phyloP scores from a whole-genome alignment of 2,329 filamentous ascomycete species.

The Botryotinia calthae region DNA sequence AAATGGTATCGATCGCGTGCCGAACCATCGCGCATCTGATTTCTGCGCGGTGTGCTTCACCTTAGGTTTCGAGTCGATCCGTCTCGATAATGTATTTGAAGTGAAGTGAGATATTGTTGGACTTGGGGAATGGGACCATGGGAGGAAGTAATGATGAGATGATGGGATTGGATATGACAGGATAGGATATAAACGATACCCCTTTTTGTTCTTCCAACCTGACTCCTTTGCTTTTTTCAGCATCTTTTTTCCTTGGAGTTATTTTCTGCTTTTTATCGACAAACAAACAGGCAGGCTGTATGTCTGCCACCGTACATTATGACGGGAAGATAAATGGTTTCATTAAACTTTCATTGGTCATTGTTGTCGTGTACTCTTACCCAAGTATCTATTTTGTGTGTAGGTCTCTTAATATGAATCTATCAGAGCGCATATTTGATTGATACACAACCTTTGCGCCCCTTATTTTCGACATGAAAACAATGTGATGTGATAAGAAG shows the following conservation, averaged over 20 bases:
- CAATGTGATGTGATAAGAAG: background rate
- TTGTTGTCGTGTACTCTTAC: background rate
- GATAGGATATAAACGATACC: background rate
- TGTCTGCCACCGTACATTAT: background rate
- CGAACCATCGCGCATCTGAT: background rate
- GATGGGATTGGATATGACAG: background rate
- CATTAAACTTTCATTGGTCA: background rate
- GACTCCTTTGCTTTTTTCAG: background rate
- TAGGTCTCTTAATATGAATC: background rate
- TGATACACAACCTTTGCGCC: background rate
- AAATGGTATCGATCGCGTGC: conserved; percentile 23
- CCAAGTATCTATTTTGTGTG: background rate
- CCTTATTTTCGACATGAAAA: background rate
- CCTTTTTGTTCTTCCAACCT: background rate
- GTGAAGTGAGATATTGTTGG: background rate
- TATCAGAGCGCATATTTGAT: background rate
- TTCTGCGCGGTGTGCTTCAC: background rate
- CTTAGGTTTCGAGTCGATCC: background rate
- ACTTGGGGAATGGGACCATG: background rate
- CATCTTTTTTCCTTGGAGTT: background rate
- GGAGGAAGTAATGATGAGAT: background rate
- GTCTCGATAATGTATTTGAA: background rate
- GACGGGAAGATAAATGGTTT: background rate
- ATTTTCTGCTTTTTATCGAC: background rate
- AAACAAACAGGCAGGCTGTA: background rate